Evolutionary conservation across 2,329 filamentous ascomycete species (phyloP), one percentile per base, ranked within the genome.

Genomic region (Cladosporium cucumerinum): DNA sequence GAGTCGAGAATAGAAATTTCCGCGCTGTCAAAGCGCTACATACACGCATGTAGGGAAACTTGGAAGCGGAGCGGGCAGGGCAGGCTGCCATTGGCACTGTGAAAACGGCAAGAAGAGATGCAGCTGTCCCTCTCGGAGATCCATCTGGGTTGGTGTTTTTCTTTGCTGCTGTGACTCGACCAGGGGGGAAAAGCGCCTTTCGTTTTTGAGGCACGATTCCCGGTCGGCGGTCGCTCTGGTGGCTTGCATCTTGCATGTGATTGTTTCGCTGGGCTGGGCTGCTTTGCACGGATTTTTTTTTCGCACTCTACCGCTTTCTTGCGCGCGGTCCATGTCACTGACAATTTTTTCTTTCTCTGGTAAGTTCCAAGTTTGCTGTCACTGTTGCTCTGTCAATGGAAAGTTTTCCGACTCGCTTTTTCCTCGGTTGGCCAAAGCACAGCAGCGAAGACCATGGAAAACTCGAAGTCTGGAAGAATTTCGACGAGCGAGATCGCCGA

Each of bases 1-100:
- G 14, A n/a, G n/a, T 34, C 32, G 21, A 30, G 30, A 61, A 51
- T 51, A 61, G 43, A 54, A 51, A 51, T 16, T 52, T 25, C 49
- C 55, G 60, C 49, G 60, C 28, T 62, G 60, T 62, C 60, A 62
- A 54, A 62, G 60, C 60, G 60, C 26, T 26, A 21, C 18, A 54
- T 18, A 28, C 18, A 51, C 25, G 14, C 34, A 43, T 18, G n/a
- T 32, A 30, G 51, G 32, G 26, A 21, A 46, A 46, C 1, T 54
- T 54, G 51, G 51, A 54, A 54, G 51, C 18, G 14, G 14, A 54
- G 51, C 51, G 26, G 51, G 23, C 28, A n/a, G 25, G 10, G 30
- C 51, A 32, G 26, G 12, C 51, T 49, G 25, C 46, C 49, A 30
- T 54, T 32, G 60, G 60, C 14, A 46, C 49, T 36, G 60, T 46